Percentiles rank a stretch among this genome's conserved stretches.
These are phyloP conservation scores for Skeletonema marinoi DNA, from an alignment of 108 stramenopile genomes.

Conservation along the genomic window DNA sequence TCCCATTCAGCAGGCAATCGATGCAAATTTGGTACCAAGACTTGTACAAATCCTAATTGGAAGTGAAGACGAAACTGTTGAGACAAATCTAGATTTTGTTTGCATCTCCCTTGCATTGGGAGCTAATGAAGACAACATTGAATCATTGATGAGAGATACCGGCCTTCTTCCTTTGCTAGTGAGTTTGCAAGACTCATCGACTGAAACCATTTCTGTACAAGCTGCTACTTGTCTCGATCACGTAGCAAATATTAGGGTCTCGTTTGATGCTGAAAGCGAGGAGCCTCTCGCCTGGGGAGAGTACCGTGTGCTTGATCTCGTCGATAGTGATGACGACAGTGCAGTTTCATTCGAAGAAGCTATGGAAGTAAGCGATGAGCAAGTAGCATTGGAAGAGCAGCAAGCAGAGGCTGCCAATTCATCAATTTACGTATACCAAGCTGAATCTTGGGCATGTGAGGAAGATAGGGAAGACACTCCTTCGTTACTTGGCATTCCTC, in stretches of 20 bases:
- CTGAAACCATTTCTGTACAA: background rate
- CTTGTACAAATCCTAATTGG: background rate
- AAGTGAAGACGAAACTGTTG: background rate
- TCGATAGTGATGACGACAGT: background rate
- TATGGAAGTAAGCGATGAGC: background rate
- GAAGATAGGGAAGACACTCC: background rate
- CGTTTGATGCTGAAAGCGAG: background rate
- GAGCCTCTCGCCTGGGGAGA: background rate
- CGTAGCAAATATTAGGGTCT: background rate
- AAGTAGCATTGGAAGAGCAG: conserved; percentile 1
- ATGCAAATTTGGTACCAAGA: background rate
- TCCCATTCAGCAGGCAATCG: background rate
- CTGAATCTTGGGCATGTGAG: background rate
- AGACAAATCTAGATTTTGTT: background rate
- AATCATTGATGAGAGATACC: background rate
- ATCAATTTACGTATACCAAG: background rate
- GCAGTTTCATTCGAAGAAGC: background rate
- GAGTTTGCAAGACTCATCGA: background rate
- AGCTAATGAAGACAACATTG: background rate
- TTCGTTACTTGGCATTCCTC: background rate
- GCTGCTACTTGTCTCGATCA: background rate
- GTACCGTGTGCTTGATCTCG: background rate
- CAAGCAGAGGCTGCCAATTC: background rate
- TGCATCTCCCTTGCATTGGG: background rate
- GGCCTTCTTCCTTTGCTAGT: background rate